These are phyloP conservation scores for Hyaloperonospora brassicae DNA, from an alignment of 352 stramenopile species.

Conservation along the genomic window DNA sequence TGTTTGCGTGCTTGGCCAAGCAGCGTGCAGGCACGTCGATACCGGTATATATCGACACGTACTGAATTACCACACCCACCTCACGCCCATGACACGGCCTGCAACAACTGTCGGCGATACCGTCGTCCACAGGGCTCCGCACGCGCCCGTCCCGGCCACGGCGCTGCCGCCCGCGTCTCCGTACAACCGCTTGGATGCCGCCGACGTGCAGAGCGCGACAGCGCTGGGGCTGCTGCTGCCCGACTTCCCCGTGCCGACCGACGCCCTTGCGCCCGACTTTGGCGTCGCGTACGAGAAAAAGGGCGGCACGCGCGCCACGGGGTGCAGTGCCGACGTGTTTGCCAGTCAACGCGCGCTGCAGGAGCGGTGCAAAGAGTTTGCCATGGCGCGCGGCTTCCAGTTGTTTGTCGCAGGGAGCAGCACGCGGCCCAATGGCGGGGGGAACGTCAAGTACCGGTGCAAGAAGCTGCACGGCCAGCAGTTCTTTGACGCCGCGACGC, in stretches of 20 bases:
- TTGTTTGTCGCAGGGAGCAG: slow-evolving; percentile 59
- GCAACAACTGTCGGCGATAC: too few relatives aligned
- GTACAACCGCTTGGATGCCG: slow-evolving; percentile 58
- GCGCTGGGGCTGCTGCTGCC: slow-evolving; percentile 41
- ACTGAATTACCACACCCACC: too few relatives aligned
- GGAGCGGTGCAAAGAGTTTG: slow-evolving; percentile 73
- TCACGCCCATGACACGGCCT: too few relatives aligned
- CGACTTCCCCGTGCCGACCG: slow-evolving; percentile 36
- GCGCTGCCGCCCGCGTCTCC: slow-evolving; percentile 16
- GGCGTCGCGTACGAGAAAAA: slow-evolving; percentile 75
- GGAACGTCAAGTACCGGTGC: slow-evolving; percentile 79
- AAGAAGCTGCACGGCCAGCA: slow-evolving; percentile 77
- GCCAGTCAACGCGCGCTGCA: slow-evolving; percentile 52
- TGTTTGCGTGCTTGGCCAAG: too few relatives aligned
- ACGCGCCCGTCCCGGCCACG: slow-evolving; percentile 9
- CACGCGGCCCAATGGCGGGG: slow-evolving; percentile 53
- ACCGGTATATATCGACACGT: too few relatives aligned
- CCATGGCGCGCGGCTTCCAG: slow-evolving; percentile 67
- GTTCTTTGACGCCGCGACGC: slow-evolving; percentile 56
- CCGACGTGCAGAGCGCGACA: slow-evolving; percentile 41
- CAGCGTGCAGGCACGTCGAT: too few relatives aligned
- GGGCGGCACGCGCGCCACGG: slow-evolving; percentile 40
- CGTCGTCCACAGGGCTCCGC: too few relatives aligned
- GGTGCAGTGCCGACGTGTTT: slow-evolving; percentile 55
- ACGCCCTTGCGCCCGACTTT: slow-evolving; percentile 43